Conservation (phyloP, 805 yeast species). For the Candida vaughaniae region DNA sequence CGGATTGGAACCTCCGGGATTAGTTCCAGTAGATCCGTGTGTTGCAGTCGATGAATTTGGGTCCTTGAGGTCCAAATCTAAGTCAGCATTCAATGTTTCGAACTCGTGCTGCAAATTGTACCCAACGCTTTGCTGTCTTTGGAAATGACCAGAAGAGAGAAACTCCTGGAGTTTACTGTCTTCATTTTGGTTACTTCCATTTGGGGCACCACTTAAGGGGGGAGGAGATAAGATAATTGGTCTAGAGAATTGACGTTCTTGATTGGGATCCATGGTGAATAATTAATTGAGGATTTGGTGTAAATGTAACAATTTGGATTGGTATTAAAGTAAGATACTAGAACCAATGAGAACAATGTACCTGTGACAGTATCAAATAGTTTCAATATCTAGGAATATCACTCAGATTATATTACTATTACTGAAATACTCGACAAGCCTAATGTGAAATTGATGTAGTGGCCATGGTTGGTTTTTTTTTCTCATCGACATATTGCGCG, state of each 20-base stretch:
- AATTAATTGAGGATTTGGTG: slow-evolving; percentile 2
- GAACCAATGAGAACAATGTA: too few relatives aligned
- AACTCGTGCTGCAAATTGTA: slow-evolving; percentile 47
- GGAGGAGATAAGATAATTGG: slow-evolving; percentile 45
- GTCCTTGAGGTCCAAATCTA: slow-evolving; percentile 42
- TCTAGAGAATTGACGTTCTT: slow-evolving; percentile 21
- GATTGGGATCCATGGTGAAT: slow-evolving; percentile 14
- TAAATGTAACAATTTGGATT: slow-evolving; percentile 1
- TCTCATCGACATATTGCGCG: slow-evolving; percentile 3
- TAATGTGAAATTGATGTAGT: not conserved
- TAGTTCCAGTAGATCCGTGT: not conserved
- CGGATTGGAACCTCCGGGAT: not conserved
- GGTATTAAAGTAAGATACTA: too few relatives aligned
- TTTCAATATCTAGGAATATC: too few relatives aligned
- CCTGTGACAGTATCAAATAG: too few relatives aligned
- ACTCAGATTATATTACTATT: too few relatives aligned
- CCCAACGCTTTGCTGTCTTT: slow-evolving; percentile 44
- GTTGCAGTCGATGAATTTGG: not conserved
- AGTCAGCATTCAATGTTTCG: slow-evolving; percentile 45
- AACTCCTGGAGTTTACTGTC: slow-evolving; percentile 8
- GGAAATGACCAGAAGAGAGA: slow-evolving; percentile 13
- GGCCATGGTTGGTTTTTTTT: not conserved
- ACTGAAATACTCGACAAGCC: too few relatives aligned
- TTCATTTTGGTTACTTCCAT: not conserved
- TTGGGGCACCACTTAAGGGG: slow-evolving; percentile 26